A percentile compares a stretch with the other conserved stretches of the same genome.
Evolutionary conservation across 2,329 filamentous ascomycete genomes (phyloP).

Genomic region (Myriosclerotinia curreyana): DNA sequence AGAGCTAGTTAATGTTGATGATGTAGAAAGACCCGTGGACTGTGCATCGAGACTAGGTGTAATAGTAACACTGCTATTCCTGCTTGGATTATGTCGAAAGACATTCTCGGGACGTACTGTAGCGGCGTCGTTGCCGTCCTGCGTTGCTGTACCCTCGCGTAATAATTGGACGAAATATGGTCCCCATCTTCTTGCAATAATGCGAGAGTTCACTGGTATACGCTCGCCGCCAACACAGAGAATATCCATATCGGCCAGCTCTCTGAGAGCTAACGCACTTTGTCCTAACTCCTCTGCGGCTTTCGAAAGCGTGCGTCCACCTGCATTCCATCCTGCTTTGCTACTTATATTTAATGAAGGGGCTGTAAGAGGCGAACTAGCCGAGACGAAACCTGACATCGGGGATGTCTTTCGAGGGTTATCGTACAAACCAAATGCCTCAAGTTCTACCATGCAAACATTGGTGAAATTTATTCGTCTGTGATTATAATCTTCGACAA

Average conservation of each 20-base stretch:
- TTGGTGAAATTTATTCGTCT: slow-evolving; percentile 96
- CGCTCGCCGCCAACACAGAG: slow-evolving; percentile 86
- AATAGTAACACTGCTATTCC: slow-evolving; percentile 83
- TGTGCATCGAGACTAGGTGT: slow-evolving; percentile 61
- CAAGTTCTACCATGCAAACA: slow-evolving; percentile 92
- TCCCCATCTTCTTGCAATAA: slow-evolving; percentile 86
- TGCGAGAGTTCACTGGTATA: slow-evolving; percentile 87
- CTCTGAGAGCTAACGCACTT: slow-evolving; percentile 72
- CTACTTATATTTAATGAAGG: slow-evolving; percentile 45
- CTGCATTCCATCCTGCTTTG: slow-evolving; percentile 64
- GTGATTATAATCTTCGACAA: slow-evolving; percentile 98
- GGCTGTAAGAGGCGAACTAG: slow-evolving; percentile 66
- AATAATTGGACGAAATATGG: slow-evolving; percentile 93
- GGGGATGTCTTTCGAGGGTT: slow-evolving; percentile 79
- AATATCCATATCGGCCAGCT: slow-evolving; percentile 95
- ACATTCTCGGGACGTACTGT: slow-evolving; percentile 65
- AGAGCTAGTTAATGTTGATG: slow-evolving; percentile 44
- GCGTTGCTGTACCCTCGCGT: slow-evolving; percentile 67
- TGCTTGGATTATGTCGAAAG: slow-evolving; percentile 55
- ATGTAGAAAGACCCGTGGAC: slow-evolving; percentile 47
- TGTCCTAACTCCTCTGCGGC: slow-evolving; percentile 84
- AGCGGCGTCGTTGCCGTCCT: slow-evolving; percentile 70
- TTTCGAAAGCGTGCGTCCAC: slow-evolving; percentile 70
- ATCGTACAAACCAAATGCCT: slow-evolving; percentile 95
- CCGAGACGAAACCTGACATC: slow-evolving; percentile 79